A percentile compares a stretch with the other conserved stretches of the same genome.
Conservation (phyloP, 2,329 filamentous ascomycete species). For the Penicillium aurantiogriseum region DNA sequence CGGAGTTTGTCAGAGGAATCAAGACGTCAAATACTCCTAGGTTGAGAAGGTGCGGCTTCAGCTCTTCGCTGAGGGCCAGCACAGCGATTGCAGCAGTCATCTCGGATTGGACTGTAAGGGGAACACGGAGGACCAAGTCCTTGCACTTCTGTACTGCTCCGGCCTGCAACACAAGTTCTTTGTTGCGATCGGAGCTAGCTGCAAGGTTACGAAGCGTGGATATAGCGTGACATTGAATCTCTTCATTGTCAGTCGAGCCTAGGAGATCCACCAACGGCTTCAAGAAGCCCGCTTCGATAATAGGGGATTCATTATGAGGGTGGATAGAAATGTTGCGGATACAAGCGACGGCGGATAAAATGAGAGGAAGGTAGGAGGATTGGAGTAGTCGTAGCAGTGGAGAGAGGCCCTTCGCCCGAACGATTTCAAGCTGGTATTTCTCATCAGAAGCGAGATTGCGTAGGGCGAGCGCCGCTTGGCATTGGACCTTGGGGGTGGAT, state of each 20-base stretch:
- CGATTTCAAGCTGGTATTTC: conserved; percentile 97
- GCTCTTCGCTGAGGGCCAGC: conserved; percentile 87
- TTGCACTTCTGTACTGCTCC: conserved; percentile 99
- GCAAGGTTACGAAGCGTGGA: conserved; percentile 94
- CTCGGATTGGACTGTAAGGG: conserved; percentile 92
- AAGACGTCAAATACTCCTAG: conserved; percentile 94
- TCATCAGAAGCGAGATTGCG: conserved; percentile 96
- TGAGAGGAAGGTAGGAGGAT: conserved; percentile 92
- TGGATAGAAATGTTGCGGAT: conserved; percentile 99
- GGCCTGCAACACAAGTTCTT: conserved; percentile 93
- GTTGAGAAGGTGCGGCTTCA: conserved; percentile 86
- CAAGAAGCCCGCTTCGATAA: conserved; percentile 95
- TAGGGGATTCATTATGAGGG: conserved; percentile 94
- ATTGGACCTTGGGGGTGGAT: conserved; percentile 94
- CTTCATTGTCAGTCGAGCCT: conserved; percentile 94
- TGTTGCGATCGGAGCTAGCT: conserved; percentile 95
- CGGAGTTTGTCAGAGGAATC: conserved; percentile 90
- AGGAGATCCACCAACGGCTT: conserved; percentile 90
- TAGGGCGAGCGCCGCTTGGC: conserved; percentile 89
- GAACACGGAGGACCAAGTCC: conserved; percentile 88
- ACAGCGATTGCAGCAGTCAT: conserved; percentile 99
- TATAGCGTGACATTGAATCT: conserved; percentile 98
- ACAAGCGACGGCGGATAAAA: conserved; percentile 93
- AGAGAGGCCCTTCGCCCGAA: conserved; percentile 78
- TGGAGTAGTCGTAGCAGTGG: conserved; percentile 87